Evolutionary conservation across 257 asterid species (phyloP).

Genomic region (Leonotis leonurus): DNA sequence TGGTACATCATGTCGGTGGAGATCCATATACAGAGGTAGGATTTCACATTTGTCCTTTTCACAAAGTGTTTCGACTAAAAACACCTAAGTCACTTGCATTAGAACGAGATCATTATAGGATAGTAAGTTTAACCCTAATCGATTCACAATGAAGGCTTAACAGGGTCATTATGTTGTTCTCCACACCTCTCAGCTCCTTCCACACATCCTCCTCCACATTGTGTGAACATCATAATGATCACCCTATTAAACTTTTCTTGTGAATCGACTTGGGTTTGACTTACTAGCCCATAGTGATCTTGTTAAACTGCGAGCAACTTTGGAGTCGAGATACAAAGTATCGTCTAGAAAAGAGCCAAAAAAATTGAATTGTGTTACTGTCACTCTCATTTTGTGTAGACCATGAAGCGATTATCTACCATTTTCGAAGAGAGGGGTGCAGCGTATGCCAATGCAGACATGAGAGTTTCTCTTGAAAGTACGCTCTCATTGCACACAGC

Average conservation of each 20-base stretch:
- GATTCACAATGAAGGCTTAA: too few relatives aligned
- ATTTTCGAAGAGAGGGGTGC: conserved; percentile 74
- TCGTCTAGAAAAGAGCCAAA: not conserved
- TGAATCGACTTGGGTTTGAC: too few relatives aligned
- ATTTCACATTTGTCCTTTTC: not conserved
- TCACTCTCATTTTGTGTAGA: conserved; percentile 30
- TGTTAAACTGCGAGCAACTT: too few relatives aligned
- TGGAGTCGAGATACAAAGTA: too few relatives aligned
- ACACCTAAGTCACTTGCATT: too few relatives aligned
- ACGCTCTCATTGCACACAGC: conserved; percentile 14
- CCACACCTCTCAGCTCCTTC: conserved; percentile 72
- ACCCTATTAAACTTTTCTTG: too few relatives aligned
- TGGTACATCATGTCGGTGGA: conserved; percentile 58
- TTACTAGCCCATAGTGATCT: too few relatives aligned
- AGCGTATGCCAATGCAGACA: conserved; percentile 67
- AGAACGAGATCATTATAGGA: too few relatives aligned
- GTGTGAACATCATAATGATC: too few relatives aligned
- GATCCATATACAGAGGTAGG: conserved; percentile 64
- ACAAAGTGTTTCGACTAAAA: too few relatives aligned
- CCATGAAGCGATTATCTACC: conserved; percentile 54
- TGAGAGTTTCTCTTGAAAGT: conserved; percentile 71
- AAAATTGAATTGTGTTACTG: not conserved
- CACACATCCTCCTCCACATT: conserved; percentile 57
- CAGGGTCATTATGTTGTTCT: too few relatives aligned
- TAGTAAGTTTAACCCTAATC: too few relatives aligned